Evolutionary conservation across 169 alveolate species (phyloP).

Genomic region (Eimeria praecox): DNA sequence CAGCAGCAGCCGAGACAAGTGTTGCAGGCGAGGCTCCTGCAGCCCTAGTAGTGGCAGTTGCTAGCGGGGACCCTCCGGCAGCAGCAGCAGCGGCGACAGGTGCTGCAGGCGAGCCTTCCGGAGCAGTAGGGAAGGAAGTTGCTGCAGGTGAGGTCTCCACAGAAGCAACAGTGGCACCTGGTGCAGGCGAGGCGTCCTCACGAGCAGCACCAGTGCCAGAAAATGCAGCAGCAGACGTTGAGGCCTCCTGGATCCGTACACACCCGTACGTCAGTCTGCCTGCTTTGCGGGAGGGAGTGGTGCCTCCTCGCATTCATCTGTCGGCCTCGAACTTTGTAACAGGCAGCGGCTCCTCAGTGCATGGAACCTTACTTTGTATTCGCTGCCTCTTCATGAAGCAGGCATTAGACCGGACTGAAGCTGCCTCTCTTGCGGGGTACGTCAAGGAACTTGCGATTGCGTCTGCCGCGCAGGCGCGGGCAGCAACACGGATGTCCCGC

Average conservation of each 20-base stretch:
- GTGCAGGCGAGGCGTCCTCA: no score
- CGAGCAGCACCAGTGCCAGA: neutral
- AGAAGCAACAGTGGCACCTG: no score
- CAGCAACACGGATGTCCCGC: neutral
- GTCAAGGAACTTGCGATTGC: neutral
- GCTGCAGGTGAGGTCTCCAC: no score
- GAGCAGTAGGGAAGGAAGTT: no score
- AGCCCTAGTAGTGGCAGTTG: no score
- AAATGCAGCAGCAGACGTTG: no score
- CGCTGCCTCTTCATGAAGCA: neutral
- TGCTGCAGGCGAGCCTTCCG: neutral
- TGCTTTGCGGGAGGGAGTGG: neutral
- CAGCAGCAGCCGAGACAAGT: no score
- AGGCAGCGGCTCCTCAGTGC: neutral
- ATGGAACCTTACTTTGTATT: neutral
- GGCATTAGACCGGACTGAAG: neutral
- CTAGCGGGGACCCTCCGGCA: no score
- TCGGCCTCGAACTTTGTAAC: neutral
- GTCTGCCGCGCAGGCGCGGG: neutral
- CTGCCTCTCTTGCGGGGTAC: neutral
- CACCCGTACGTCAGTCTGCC: constrained; percentile 9
- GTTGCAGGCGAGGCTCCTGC: neutral
- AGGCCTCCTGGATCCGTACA: neutral
- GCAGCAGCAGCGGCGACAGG: no score
- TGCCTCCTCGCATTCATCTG: neutral